Evolutionary conservation across 306 rosid species (phyloP).

Genomic region (Rosa multiflora): DNA sequence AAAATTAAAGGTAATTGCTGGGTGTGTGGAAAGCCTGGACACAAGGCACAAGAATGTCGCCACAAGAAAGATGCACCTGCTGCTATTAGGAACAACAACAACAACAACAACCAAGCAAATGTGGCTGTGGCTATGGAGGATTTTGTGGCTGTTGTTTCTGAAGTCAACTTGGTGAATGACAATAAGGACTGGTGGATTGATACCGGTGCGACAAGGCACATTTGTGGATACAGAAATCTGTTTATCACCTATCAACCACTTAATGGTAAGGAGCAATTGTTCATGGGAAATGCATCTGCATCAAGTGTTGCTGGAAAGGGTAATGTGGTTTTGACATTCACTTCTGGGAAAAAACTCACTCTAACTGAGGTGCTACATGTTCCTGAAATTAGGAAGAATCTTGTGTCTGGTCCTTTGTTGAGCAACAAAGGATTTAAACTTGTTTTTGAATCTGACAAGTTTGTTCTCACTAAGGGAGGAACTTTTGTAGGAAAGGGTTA

Average conservation of each 20-base stretch:
- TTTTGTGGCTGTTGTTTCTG: background rate
- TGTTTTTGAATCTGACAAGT: background rate
- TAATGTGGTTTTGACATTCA: background rate
- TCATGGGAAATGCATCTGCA: background rate
- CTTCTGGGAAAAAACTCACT: background rate
- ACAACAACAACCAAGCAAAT: background rate
- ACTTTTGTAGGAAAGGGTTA: background rate
- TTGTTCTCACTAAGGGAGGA: background rate
- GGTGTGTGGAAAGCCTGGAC: background rate
- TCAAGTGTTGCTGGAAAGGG: background rate
- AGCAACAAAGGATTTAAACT: background rate
- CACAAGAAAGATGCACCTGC: background rate
- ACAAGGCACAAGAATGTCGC: background rate
- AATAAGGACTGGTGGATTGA: background rate
- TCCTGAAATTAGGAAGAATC: background rate
- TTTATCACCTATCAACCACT: background rate
- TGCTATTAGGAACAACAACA: background rate
- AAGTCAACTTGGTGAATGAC: background rate
- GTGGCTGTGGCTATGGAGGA: background rate
- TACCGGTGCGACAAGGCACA: slow-evolving; percentile 9
- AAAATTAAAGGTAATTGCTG: background rate
- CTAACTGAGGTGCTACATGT: background rate
- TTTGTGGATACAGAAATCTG: background rate
- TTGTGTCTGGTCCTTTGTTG: background rate
- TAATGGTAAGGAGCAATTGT: background rate